Evolutionary conservation across 768 basidiomycete species (phyloP), one percentile per base, ranked within the genome.

Genomic region (Ramaria sp.): DNA sequence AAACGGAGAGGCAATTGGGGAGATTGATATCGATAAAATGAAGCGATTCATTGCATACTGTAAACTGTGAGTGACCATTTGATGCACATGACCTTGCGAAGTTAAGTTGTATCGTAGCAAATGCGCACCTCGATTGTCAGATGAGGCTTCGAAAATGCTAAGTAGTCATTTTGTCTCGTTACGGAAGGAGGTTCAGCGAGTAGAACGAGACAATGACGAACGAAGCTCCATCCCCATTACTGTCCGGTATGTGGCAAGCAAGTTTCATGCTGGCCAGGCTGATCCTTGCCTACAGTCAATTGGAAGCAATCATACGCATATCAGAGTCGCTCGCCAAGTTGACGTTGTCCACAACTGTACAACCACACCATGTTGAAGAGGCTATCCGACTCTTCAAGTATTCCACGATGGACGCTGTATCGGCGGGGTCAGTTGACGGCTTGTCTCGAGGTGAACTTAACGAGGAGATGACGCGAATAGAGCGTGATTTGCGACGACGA

Each of bases 381-480:
- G 90, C 96, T 6, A 97, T 98, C 63, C 87, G 96, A 10, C 71
- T 99, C 42, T 99, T 99, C 84, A 98, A 95, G 66, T 94, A 85
- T 72, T 97, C 94, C 9, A 98, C 96, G 2, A 98, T 99, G 95
- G 93, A 98, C 68, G 96, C 96, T 24, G 94, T 98, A 27, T 87
- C 89, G 12, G 92, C 93, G 0, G 94, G 96, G 12, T 86, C 90
- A 33, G 84, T 87, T 17, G 96, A 98, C 63, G 96, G 96, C 0
- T 74, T 98, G 58, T 89, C 91, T 13, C 82, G 94, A 43, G 85
- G 87, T 3, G 92, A 93, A 63, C 72, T 98, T 39, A 93, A 94
- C 67, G 93, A 93, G 54, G 95, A 98, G 72, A 92, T 97, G 78
- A 73, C 77, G 31, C 78, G 80, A 61, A 96, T 99, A 62, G 93